phyloP scores from a whole-genome alignment of 2,329 filamentous ascomycete genomes.

The Cytospora leucostoma region DNA sequence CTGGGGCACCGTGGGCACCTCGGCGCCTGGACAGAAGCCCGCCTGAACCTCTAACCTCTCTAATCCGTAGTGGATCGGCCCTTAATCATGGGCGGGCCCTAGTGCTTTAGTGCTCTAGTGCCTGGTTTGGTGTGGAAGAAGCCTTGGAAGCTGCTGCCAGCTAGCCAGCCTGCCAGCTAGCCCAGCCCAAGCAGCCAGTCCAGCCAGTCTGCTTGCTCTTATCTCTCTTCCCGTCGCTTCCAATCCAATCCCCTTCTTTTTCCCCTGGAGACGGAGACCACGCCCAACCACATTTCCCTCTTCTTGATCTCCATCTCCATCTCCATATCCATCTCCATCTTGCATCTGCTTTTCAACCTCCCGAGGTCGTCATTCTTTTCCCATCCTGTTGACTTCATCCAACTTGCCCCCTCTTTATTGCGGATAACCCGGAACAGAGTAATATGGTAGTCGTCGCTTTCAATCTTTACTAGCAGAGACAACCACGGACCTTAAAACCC shows the following conservation, averaged over 20 bases:
- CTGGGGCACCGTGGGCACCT: no score
- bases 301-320: not conserved
- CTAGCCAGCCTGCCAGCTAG: no score
- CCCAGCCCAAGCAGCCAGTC: no score
- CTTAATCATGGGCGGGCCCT: no score
- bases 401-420: not conserved
- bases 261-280: not conserved
- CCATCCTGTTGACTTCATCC: not conserved
- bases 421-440: not conserved
- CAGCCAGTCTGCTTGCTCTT: no score
- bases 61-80: no score
- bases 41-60: no score
- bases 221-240: no score
- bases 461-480: not conserved
- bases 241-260: not conserved
- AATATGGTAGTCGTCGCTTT: not conserved
- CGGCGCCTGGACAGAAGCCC: no score
- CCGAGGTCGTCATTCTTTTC: constrained; percentile 8
- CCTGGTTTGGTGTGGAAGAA: no score
- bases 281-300: not conserved
- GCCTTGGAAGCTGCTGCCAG: no score
- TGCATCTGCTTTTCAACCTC: not conserved
- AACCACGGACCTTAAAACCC: not conserved
- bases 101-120: no score
- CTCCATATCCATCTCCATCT: not conserved